A percentile compares a stretch with the other conserved stretches of the same genome.
These are phyloP conservation scores for Backusella australiensis DNA, from an alignment of 192 early-diverging fungal species.

Conservation along the genomic window DNA sequence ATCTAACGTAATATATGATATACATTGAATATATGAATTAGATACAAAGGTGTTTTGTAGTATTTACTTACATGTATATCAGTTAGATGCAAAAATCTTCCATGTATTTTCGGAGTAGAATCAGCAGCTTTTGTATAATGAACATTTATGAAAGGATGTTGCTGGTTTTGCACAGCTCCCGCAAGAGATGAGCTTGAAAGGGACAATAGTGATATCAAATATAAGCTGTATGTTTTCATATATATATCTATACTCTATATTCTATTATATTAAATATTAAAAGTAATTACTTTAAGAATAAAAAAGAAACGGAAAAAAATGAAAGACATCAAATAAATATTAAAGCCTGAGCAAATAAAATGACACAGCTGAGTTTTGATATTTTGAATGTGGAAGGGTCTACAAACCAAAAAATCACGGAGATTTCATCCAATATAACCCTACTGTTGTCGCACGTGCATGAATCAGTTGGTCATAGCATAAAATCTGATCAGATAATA, in stretches of 20 bases:
- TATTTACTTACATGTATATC: conserved; percentile 56
- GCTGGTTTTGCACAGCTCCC: neutral
- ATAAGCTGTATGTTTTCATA: neutral
- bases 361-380: neutral
- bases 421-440: neutral
- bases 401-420: neutral
- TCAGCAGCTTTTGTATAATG: neutral
- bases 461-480: neutral
- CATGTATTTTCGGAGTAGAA: conserved; percentile 16
- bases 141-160: conserved; percentile 1
- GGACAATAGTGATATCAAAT: neutral
- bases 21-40: neutral
- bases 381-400: neutral
- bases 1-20: conserved; percentile 23
- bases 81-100: conserved; percentile 72
- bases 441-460: neutral
- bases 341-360: neutral
- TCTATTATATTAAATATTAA: neutral
- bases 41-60: neutral
- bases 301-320: neutral
- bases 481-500: neutral
- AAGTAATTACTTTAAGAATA: neutral
- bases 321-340: neutral
- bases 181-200: neutral
- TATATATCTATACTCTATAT: neutral